Conservation (phyloP, 2,329 filamentous ascomycete genomes). For the Cadophora gregata region DNA sequence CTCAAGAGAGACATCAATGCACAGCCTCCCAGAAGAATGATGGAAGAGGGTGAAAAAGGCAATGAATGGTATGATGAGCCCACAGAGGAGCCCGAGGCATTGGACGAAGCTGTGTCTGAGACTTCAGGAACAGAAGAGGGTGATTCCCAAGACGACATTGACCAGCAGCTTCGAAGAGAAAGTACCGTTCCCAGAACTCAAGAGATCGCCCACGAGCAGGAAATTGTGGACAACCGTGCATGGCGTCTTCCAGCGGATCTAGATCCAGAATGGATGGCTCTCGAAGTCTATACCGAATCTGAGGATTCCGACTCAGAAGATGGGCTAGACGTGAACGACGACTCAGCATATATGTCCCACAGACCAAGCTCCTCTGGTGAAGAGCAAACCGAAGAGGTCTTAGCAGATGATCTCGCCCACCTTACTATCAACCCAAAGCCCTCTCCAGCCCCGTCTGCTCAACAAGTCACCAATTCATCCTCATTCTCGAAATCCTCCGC, state of each 20-base stretch:
- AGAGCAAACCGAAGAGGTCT: slow-evolving; percentile 18
- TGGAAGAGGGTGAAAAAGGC: slow-evolving; percentile 50
- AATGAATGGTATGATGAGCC: slow-evolving; percentile 33
- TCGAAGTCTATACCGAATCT: slow-evolving; percentile 72
- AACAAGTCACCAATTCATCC: slow-evolving; percentile 19
- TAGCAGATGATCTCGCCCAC: slow-evolving; percentile 32
- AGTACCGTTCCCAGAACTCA: slow-evolving; percentile 36
- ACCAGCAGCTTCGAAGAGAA: slow-evolving; percentile 42
- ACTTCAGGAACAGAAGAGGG: slow-evolving; percentile 30
- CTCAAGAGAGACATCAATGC: slow-evolving; percentile 72
- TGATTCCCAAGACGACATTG: slow-evolving; percentile 45
- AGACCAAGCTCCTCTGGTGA: slow-evolving; percentile 34
- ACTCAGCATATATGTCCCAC: slow-evolving; percentile 38
- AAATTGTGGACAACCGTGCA: slow-evolving; percentile 19
- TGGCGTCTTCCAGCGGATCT: slow-evolving; percentile 67
- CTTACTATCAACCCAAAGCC: slow-evolving; percentile 39
- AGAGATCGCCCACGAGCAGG: slow-evolving; percentile 18
- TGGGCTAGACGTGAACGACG: slow-evolving; percentile 42
- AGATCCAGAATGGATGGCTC: slow-evolving; percentile 76
- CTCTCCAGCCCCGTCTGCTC: slow-evolving; percentile 29
- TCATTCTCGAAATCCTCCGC: not conserved
- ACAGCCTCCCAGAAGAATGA: slow-evolving; percentile 68
- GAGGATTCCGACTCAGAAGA: slow-evolving; percentile 58
- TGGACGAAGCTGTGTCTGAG: slow-evolving; percentile 27
- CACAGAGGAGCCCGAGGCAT: not conserved